Percentiles rank a stretch among this genome's conserved stretches.
These are phyloP conservation scores for Harringtonia lauricola DNA, from an alignment of 2,329 filamentous ascomycete genomes.

Conservation along the genomic window DNA sequence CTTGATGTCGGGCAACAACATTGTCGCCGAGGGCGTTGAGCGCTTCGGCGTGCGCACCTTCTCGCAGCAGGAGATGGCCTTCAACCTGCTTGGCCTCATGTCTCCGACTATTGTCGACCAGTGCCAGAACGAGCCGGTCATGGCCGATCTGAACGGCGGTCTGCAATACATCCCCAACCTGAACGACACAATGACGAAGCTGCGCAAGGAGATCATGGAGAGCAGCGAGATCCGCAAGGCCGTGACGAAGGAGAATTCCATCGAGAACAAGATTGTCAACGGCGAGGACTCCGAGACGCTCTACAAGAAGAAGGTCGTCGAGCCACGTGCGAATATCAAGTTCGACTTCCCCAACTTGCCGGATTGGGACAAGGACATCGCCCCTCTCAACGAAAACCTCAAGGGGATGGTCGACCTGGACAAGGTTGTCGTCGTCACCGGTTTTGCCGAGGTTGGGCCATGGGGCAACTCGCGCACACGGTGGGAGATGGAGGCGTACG, in stretches of 20 bases:
- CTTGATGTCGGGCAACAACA: constrained; percentile 51
- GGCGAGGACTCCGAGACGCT: constrained; percentile 84
- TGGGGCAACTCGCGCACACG: constrained; percentile 98
- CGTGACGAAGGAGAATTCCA: constrained; percentile 87
- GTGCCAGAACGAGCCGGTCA: constrained; percentile 91
- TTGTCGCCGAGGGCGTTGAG: constrained; percentile 94
- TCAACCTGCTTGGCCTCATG: constrained; percentile 96
- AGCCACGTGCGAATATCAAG: constrained; percentile 95
- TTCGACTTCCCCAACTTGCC: constrained; percentile 88
- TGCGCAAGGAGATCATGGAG: constrained; percentile 90
- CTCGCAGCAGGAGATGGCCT: constrained; percentile 99
- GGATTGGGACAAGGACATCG: constrained; percentile 83
- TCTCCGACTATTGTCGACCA: constrained; percentile 86
- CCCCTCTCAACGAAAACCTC: constrained; percentile 76
- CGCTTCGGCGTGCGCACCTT: constrained; percentile 95
- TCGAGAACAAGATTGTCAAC: constrained; percentile 96
- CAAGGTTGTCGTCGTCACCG: constrained; percentile 94
- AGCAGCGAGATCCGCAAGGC: constrained; percentile 88
- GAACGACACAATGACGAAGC: constrained; percentile 85
- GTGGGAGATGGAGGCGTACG: constrained; percentile 98
- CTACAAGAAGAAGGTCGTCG: constrained; percentile 88
- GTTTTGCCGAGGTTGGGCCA: constrained; percentile 89
- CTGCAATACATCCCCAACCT: constrained; percentile 95
- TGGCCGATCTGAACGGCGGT: constrained; percentile 93
- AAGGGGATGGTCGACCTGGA: constrained; percentile 98